A percentile compares a stretch with the other conserved stretches of the same genome.
Conservation (phyloP, 305 asterid genomes). For the Caryopteris hybrid region DNA sequence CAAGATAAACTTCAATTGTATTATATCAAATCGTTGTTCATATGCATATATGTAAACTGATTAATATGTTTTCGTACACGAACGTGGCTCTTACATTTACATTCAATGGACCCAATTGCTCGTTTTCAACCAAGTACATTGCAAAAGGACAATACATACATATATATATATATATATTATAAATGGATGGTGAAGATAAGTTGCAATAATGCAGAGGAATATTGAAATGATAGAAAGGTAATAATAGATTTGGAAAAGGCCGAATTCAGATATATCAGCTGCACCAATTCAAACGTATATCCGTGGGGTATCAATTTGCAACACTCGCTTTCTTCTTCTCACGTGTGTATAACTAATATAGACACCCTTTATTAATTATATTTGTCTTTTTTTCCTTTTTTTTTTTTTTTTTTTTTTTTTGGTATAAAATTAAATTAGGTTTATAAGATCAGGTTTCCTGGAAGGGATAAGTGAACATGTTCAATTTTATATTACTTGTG, state of each 20-base stretch:
- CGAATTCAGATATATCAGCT: conserved; percentile 8
- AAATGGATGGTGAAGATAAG: background rate
- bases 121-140: conserved; percentile 19
- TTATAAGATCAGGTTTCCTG: no score
- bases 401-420: conserved; percentile 7
- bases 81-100: background rate
- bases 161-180: conserved; percentile 11
- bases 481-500: no score
- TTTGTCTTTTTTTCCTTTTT: background rate
- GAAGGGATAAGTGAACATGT: no score
- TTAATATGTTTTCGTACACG: background rate
- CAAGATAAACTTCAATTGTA: no score
- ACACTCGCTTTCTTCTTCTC: conserved; percentile 29
- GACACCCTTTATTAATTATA: conserved; percentile 26
- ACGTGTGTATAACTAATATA: conserved; percentile 56
- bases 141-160: conserved; percentile 38
- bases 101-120: conserved; percentile 7
- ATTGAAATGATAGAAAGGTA: conserved; percentile 17
- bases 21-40: no score
- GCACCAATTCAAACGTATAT: conserved; percentile 30
- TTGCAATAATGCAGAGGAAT: conserved; percentile 24
- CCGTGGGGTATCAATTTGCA: conserved; percentile 24
- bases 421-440: no score
- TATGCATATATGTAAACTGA: no score
- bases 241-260: conserved; percentile 31